phyloP scores from a whole-genome alignment of 106 monocot genomes.

The Dendrobium nobile region DNA sequence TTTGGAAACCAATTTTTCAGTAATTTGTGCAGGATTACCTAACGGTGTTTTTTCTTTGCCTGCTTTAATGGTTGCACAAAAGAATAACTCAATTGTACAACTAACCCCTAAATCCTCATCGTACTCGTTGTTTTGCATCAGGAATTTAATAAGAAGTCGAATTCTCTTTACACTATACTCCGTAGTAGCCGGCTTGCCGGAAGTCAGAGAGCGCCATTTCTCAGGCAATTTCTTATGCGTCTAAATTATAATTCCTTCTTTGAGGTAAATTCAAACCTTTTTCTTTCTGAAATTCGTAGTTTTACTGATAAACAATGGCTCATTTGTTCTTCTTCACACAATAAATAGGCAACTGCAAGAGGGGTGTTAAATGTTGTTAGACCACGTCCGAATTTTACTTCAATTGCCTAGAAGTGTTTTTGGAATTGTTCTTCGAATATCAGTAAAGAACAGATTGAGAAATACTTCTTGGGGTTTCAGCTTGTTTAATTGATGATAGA shows the following conservation, averaged over 20 bases:
- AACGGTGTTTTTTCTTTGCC: too few relatives aligned
- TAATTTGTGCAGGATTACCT: too few relatives aligned
- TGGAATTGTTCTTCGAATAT: too few relatives aligned
- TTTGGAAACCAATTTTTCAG: too few relatives aligned
- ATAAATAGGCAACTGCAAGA: constrained; percentile 44
- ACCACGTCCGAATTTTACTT: constrained; percentile 25
- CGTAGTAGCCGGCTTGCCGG: constrained; percentile 86
- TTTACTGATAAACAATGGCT: too few relatives aligned
- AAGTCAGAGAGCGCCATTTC: constrained; percentile 84
- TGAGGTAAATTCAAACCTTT: constrained; percentile 40
- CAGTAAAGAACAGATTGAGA: too few relatives aligned
- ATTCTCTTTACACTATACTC: constrained; percentile 90
- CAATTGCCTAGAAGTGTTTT: background rate
- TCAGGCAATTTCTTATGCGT: constrained; percentile 88
- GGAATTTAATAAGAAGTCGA: constrained; percentile 98
- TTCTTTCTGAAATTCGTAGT: background rate
- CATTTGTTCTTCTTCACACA: background rate
- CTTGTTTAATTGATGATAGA: too few relatives aligned
- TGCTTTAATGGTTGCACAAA: background rate
- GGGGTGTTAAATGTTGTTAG: constrained; percentile 55
- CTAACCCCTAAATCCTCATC: too few relatives aligned
- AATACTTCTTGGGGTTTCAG: too few relatives aligned
- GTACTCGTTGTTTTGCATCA: constrained; percentile 5
- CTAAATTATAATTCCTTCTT: constrained; percentile 91
- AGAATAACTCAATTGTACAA: background rate